A percentile compares a stretch with the other conserved stretches of the same genome.
Conservation (phyloP, 2,329 filamentous ascomycete species). For the Fusarium sp. region DNA sequence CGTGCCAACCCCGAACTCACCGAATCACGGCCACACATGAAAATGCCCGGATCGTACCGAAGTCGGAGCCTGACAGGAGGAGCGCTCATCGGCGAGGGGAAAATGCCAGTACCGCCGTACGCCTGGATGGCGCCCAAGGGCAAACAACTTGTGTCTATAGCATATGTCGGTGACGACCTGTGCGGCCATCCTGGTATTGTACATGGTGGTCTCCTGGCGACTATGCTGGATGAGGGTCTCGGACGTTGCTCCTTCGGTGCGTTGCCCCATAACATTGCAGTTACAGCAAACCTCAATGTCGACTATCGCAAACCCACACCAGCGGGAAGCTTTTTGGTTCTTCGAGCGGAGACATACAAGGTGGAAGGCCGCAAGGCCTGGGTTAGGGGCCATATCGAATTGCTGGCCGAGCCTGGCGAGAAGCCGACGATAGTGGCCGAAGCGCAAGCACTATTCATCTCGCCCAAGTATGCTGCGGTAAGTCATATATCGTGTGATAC, state of each 20-base stretch:
- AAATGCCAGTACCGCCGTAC: constrained; percentile 82
- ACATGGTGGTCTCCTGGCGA: constrained; percentile 91
- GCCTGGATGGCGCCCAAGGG: constrained; percentile 77
- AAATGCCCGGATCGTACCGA: constrained; percentile 76
- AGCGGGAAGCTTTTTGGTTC: constrained; percentile 77
- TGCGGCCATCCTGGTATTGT: constrained; percentile 92
- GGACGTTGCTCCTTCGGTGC: constrained; percentile 88
- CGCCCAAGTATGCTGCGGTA: constrained; percentile 83
- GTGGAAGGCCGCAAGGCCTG: constrained; percentile 94
- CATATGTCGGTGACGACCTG: constrained; percentile 79
- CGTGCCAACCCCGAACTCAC: constrained; percentile 71
- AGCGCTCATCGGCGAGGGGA: constrained; percentile 76
- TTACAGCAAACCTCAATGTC: constrained; percentile 85
- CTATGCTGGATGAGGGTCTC: constrained; percentile 88
- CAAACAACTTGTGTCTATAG: constrained; percentile 73
- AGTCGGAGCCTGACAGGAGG: constrained; percentile 82
- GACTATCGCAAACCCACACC: constrained; percentile 84
- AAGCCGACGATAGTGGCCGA: constrained; percentile 76
- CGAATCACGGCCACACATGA: constrained; percentile 86
- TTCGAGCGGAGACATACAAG: constrained; percentile 81
- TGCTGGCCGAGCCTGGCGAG: constrained; percentile 69
- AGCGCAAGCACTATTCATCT: constrained; percentile 86
- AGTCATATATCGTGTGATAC: constrained; percentile 44
- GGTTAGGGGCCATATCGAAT: constrained; percentile 88
- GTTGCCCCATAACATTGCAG: constrained; percentile 82